Evolutionary conservation across 768 basidiomycete genomes (phyloP), one percentile per base, ranked within the genome.

Genomic region (Russula griseocarnosa): DNA sequence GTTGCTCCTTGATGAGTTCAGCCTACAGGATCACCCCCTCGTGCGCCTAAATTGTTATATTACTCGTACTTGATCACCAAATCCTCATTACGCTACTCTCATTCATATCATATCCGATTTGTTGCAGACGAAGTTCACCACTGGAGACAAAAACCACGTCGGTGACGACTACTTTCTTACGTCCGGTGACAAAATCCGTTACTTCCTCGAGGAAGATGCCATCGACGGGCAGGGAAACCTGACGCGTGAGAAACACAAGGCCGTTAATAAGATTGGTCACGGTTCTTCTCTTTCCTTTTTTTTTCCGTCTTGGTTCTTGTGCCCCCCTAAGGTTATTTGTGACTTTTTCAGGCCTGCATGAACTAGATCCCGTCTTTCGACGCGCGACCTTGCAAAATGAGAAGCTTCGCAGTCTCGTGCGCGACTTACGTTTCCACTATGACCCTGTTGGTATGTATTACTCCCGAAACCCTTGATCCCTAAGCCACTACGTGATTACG

Each of bases 261-360:
- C 92, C 0, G 90, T 98, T 30, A 99, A 99, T 76, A 99, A 99
- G 82, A 94, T 95, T 65, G 90, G 92, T 2, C 92, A 94, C 72
- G 92, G 92, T 90, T 90, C 54, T n/a, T 90, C 51, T 18, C 68
- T 62, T 5, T 20, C 38, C 30, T 13, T 7, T 3, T 30, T 20
- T 36, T 11, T 14, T 3, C 34, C 3, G 65, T 51, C 10, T 30
- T 34, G 11, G 4, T 11, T 38, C 8, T 13, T 36, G 49, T 47
- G 38, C 20, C 24, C 14, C 47, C 54, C 66, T 53, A 66, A 42
- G 10, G 50, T 44, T 44, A 58, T 55, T 55, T 53, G 22, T 32
- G 22, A 47, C 14, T 40, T 30, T 10, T 18, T n/a, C 22, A 93
- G 94, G 83, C 3, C 76, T 99, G 10, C 95, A 97, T 69, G 83